phyloP scores from a whole-genome alignment of 2,329 filamentous ascomycete species.

The Penicillium expansum region DNA sequence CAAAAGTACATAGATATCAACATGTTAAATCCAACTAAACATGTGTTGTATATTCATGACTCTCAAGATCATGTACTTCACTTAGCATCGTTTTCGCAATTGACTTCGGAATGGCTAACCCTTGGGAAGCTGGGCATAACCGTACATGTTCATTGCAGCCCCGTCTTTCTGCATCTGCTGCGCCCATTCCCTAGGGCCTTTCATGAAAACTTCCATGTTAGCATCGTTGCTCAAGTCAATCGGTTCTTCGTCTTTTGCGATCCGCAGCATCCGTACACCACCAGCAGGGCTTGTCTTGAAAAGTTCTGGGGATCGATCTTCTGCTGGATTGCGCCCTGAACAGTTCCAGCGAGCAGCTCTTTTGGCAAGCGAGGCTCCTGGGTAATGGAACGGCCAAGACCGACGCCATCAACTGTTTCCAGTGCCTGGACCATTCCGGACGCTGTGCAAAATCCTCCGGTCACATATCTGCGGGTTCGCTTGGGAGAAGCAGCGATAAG shows the following conservation, averaged over 20 bases:
- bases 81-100: not conserved
- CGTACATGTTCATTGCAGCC: not conserved
- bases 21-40: not conserved
- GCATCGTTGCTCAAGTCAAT: conserved; percentile 17
- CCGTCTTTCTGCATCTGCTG: not conserved
- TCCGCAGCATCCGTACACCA: conserved; percentile 24
- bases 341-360: conserved; percentile 30
- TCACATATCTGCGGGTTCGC: conserved; percentile 46
- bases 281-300: conserved; percentile 59
- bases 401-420: conserved; percentile 57
- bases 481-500: conserved; percentile 46
- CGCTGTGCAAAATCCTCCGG: conserved; percentile 56
- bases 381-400: conserved; percentile 53
- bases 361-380: conserved; percentile 47
- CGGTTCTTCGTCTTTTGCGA: conserved; percentile 24
- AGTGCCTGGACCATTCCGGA: conserved; percentile 59
- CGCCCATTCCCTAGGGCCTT: not conserved
- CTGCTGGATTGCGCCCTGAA: conserved; percentile 43
- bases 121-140: not conserved
- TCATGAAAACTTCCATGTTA: conserved; percentile 1
- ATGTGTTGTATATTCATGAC: not conserved
- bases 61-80: not conserved
- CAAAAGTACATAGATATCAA: not conserved
- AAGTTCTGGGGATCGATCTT: conserved; percentile 86
- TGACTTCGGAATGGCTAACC: not conserved